A percentile compares a stretch with the other conserved stretches of the same genome.
phyloP scores from a whole-genome alignment of 1,139 yeast species.

The Suzukiozyma palmioleophila region DNA sequence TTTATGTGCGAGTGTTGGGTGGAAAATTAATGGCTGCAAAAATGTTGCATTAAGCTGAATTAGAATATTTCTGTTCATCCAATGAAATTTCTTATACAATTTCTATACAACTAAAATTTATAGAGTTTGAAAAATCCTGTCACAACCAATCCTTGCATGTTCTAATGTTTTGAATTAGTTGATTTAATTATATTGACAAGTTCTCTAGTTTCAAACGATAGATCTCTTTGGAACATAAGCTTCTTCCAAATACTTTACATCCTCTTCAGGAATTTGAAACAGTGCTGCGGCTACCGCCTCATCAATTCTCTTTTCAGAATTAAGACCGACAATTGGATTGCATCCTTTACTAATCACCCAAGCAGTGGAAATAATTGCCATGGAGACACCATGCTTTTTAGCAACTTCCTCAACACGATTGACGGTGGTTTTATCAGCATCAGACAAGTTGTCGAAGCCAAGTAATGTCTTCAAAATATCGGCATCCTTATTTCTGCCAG shows the following conservation, averaged over 20 bases:
- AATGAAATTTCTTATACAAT: too few species aligned
- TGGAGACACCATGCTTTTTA: slow-evolving; percentile 35
- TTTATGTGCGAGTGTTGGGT: too few species aligned
- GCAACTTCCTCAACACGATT: slow-evolving; percentile 51
- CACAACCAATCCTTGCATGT: too few species aligned
- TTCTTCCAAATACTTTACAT: slow-evolving; percentile 44
- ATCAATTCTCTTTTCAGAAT: slow-evolving; percentile 45
- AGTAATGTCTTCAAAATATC: slow-evolving; percentile 5
- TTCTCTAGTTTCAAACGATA: background rate
- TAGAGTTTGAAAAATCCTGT: too few species aligned
- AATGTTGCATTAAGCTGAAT: too few species aligned
- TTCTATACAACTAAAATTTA: too few species aligned
- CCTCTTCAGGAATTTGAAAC: slow-evolving; percentile 42
- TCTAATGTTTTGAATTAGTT: too few species aligned
- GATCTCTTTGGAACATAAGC: slow-evolving; percentile 25
- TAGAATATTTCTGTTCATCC: too few species aligned
- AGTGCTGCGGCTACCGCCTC: slow-evolving; percentile 44
- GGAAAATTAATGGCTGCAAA: too few species aligned
- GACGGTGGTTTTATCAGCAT: slow-evolving; percentile 36
- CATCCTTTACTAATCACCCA: slow-evolving; percentile 53
- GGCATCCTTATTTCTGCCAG: slow-evolving; percentile 7
- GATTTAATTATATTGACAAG: too few species aligned
- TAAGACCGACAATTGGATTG: slow-evolving; percentile 56
- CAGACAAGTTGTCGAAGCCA: slow-evolving; percentile 8
- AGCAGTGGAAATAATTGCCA: slow-evolving; percentile 56